Conservation (phyloP, 1,284 basidiomycete species). For the Ganoderma sinense region DNA sequence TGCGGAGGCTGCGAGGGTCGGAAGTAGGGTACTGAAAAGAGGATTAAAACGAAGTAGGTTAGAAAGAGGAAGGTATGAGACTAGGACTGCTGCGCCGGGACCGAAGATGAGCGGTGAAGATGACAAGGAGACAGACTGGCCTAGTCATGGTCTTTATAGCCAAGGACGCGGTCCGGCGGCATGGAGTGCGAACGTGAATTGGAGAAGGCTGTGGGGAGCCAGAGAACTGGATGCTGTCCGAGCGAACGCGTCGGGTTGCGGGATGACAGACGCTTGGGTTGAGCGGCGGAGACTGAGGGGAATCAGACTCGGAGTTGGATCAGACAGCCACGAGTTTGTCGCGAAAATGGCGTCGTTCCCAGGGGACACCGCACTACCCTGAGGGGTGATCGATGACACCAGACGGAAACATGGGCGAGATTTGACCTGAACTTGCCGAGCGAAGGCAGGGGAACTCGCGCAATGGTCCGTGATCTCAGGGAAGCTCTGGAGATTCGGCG, state of each 20-base stretch:
- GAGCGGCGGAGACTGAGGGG: slow-evolving; percentile 25
- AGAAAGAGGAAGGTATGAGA: slow-evolving; percentile 20
- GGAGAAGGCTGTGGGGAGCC: slow-evolving; percentile 17
- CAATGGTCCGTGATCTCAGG: slow-evolving; percentile 15
- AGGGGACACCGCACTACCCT: slow-evolving; percentile 16
- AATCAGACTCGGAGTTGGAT: slow-evolving; percentile 2
- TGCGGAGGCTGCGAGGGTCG: slow-evolving; percentile 8
- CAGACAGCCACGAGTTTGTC: slow-evolving; percentile 1
- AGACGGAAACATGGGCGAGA: not conserved
- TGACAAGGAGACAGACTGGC: slow-evolving; percentile 16
- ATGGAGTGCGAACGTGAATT: slow-evolving; percentile 11
- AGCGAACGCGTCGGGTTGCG: slow-evolving; percentile 15
- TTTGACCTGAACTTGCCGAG: not conserved
- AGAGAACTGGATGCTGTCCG: slow-evolving; percentile 23
- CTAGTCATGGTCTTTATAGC: slow-evolving; percentile 29
- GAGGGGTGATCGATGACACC: slow-evolving; percentile 8
- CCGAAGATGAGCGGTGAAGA: slow-evolving; percentile 27
- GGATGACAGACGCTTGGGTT: slow-evolving; percentile 27
- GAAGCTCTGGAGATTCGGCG: slow-evolving; percentile 14
- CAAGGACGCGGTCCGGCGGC: not conserved
- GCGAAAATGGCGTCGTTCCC: not conserved
- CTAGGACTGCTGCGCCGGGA: slow-evolving; percentile 23
- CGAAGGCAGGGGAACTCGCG: not conserved
- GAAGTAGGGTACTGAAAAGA: slow-evolving; percentile 14
- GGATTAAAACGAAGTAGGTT: slow-evolving; percentile 29